Conservation (phyloP, 2,329 filamentous ascomycete genomes). For the Tolypocladium inflatum region DNA sequence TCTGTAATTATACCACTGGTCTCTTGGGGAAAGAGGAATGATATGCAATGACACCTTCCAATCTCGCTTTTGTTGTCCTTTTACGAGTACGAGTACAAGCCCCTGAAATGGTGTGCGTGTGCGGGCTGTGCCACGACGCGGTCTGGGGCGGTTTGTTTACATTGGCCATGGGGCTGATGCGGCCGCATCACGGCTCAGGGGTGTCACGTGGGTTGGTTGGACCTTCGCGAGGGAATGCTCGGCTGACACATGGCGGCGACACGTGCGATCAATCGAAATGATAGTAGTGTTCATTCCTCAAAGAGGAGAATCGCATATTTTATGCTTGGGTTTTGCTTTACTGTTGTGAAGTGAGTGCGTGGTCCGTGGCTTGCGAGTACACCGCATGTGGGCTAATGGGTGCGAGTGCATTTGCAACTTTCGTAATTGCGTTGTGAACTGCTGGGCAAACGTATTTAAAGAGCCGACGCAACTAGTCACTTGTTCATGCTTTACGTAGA, state of each 20-base stretch:
- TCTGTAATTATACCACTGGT: constrained; percentile 8
- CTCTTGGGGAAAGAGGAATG: constrained; percentile 1
- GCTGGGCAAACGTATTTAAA: neutral
- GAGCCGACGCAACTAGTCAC: too few relatives aligned
- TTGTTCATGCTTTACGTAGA: neutral
- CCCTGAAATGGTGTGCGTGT: neutral
- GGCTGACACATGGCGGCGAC: neutral
- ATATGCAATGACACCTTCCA: constrained; percentile 2
- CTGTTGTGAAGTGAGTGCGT: neutral
- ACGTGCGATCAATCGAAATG: neutral
- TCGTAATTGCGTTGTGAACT: neutral
- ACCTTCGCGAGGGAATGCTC: neutral
- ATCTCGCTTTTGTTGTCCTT: neutral
- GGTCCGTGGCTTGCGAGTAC: neutral
- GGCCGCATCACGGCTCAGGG: neutral
- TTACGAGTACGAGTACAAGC: neutral
- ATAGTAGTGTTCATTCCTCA: neutral
- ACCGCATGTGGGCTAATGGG: neutral
- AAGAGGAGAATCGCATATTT: neutral
- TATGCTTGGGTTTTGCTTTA: neutral
- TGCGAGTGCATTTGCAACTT: neutral
- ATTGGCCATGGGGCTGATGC: neutral
- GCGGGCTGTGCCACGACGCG: neutral
- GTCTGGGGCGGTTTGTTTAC: neutral
- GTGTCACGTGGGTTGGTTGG: neutral